These are phyloP conservation scores for Talaromyces sp. DNA, from an alignment of 2,329 filamentous ascomycete species.

Conservation along the genomic window DNA sequence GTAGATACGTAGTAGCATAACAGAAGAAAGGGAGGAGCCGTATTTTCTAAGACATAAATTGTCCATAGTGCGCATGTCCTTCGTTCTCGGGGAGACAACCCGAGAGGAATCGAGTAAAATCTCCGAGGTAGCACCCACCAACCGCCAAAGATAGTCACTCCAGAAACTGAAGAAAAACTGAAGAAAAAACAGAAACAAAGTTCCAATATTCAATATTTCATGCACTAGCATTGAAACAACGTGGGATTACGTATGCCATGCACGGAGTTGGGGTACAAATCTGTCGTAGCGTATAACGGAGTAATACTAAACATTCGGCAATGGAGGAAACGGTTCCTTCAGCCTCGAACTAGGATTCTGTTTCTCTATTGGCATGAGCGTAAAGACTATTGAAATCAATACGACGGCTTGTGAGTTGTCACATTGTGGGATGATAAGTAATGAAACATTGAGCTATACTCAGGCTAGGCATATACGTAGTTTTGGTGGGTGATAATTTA, in stretches of 20 bases:
- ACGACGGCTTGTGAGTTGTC: not conserved
- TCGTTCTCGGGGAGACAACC: not conserved
- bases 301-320: no score
- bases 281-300: no score
- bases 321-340: not conserved
- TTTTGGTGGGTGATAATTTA: not conserved
- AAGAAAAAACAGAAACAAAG: not conserved
- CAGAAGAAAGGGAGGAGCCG: not conserved
- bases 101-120: not conserved
- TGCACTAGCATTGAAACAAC: not conserved
- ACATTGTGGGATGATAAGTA: not conserved
- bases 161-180: not conserved
- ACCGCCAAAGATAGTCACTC: not conserved
- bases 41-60: not conserved
- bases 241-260: not conserved
- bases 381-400: not conserved
- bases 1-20: no score
- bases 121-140: not conserved
- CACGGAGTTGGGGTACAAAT: constrained; percentile 1
- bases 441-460: not conserved
- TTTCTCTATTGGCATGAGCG: not conserved
- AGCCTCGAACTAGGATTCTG: not conserved
- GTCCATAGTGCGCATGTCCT: not conserved
- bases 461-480: not conserved
- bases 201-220: not conserved